Percentiles rank a stretch among this genome's conserved stretches.
These are phyloP conservation scores for Globisporangium ultimum DNA, from an alignment of 352 stramenopile species.

Conservation along the genomic window DNA sequence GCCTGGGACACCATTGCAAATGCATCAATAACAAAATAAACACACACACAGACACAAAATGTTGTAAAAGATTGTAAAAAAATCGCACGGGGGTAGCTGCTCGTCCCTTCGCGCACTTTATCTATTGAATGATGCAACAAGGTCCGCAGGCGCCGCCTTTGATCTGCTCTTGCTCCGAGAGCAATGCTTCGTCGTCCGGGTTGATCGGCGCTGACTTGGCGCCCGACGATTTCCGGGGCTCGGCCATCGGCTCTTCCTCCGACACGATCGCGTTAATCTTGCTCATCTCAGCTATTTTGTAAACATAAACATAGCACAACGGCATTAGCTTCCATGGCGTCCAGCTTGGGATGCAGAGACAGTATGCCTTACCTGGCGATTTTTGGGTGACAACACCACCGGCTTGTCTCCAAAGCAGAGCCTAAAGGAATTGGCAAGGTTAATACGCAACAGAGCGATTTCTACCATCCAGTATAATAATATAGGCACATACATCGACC, in stretches of 20 bases:
- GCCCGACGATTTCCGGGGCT: neutral
- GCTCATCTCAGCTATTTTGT: slow-evolving; percentile 15
- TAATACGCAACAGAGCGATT: no score
- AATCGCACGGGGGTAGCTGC: slow-evolving; percentile 1
- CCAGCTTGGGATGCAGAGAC: no score
- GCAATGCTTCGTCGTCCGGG: slow-evolving; percentile 13
- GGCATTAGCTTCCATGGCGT: no score
- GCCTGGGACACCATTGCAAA: neutral
- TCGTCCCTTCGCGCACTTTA: slow-evolving; percentile 12
- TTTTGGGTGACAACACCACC: slow-evolving; percentile 79
- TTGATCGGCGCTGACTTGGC: slow-evolving; percentile 14
- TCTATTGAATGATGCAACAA: slow-evolving; percentile 75
- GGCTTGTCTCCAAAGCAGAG: slow-evolving; percentile 79
- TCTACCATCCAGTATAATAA: no score
- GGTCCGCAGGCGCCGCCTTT: slow-evolving; percentile 44
- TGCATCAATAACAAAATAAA: neutral
- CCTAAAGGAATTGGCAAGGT: slow-evolving; percentile 20
- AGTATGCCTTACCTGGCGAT: slow-evolving; percentile 32
- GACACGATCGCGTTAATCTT: slow-evolving; percentile 19
- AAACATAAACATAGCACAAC: neutral
- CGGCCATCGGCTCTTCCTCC: slow-evolving; percentile 9
- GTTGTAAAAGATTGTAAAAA: neutral
- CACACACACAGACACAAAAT: neutral
- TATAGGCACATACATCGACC: slow-evolving; percentile 55
- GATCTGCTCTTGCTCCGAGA: slow-evolving; percentile 15